Base-by-base conservation (phyloP, 2,329 filamentous ascomycete genomes). In the Epichloe sibirici region DNA sequence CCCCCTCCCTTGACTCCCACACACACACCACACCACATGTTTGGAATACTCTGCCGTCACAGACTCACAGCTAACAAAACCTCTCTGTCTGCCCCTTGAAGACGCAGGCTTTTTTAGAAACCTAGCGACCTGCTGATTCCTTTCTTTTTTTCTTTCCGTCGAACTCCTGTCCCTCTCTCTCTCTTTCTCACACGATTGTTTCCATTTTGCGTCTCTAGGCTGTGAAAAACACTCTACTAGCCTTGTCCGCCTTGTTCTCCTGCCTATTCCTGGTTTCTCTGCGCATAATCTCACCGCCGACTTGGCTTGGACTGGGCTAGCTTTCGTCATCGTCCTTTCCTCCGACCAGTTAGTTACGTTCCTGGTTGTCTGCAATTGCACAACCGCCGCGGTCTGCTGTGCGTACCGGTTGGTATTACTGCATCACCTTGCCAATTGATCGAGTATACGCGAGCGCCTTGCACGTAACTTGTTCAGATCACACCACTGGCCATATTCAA, bases 1-100 rank as follows among this genome's bases (percentile, higher is more conserved):
- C 43, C 21, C 47, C 48, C 46, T 49, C 51, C 52, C 39, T 51
- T 51, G 38, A 51, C 39, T 52, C 31, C 45, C 17, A 40, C 35
- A 25, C 35, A 17, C 17, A 17, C 17, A 17, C 17, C n/a, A n/a
- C n/a, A 17, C 17, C 17, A 17, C 40, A 23, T 17, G 34, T 21
- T 37, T 42, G 28, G 39, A 17, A 21, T 21, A 11, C 38, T 46
- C 45, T 46, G 12, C 4, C 23, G n/a, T 39, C 28, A 46, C 11
- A 44, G 42, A 25, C 23, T 3, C 44, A 31, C 38, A 46, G 45
- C 52, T 50, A 49, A 54, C 51, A 23, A 40, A 31, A 53, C 21
- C 15, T 47, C 39, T 17, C 17, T 17, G 17, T 17, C 17, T 47
- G 35, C 52, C 52, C 52, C 49, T 48, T 43, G 17, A 17, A 17